Conservation (phyloP, 108 stramenopile genomes). For the Mayamaea pseudoterrestris region DNA sequence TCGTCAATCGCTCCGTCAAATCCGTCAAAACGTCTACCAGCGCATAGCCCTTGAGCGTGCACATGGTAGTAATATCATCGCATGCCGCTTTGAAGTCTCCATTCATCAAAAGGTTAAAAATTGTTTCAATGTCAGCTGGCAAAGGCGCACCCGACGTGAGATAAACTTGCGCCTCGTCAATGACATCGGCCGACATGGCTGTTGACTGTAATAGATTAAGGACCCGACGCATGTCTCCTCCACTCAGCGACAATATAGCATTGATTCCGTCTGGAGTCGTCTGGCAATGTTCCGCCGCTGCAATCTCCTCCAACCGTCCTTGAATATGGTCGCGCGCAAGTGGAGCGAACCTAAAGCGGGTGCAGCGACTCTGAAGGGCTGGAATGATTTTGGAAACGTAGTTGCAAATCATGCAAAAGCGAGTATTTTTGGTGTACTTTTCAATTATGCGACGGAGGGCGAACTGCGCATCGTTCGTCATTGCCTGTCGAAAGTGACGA, state of each 20-base stretch:
- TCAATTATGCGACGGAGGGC: constrained; percentile 85
- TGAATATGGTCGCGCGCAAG: constrained; percentile 62
- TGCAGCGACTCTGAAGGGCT: constrained; percentile 87
- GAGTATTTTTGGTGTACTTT: constrained; percentile 84
- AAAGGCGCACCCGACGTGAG: constrained; percentile 76
- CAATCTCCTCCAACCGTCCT: constrained; percentile 62
- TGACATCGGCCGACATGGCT: constrained; percentile 50
- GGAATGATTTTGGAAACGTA: constrained; percentile 95
- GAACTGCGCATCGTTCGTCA: constrained; percentile 91
- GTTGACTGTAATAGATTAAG: constrained; percentile 83
- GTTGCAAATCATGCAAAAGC: constrained; percentile 96
- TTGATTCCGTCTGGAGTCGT: constrained; percentile 54
- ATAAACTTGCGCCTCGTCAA: constrained; percentile 64
- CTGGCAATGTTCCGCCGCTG: constrained; percentile 43
- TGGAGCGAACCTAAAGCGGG: constrained; percentile 92
- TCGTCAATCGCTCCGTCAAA: constrained; percentile 26
- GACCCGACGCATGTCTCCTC: constrained; percentile 89
- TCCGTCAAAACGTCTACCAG: constrained; percentile 61
- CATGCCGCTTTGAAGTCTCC: constrained; percentile 42
- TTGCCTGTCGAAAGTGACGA: no score
- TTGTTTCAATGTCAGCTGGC: constrained; percentile 48
- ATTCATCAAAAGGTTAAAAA: constrained; percentile 60
- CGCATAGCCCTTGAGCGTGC: constrained; percentile 68
- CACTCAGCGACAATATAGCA: constrained; percentile 63
- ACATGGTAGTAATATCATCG: constrained; percentile 34